These are phyloP conservation scores for Rubus parviflorus DNA, from an alignment of 306 rosid genomes.

Conservation along the genomic window DNA sequence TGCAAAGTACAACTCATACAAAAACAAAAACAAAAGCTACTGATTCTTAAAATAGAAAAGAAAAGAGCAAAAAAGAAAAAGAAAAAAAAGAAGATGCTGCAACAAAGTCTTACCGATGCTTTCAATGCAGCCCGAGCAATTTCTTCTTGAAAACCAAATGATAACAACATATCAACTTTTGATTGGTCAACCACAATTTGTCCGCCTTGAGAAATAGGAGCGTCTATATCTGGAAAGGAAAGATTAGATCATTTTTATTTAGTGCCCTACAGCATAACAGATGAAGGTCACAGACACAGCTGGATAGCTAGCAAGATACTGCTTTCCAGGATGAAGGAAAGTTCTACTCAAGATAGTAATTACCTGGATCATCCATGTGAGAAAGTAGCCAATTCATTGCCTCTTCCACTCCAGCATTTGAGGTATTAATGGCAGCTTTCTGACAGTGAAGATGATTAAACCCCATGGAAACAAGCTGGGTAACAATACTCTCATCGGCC, in stretches of 20 bases:
- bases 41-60: neutral
- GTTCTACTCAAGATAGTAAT: slow-evolving; percentile 6
- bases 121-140: slow-evolving; percentile 73
- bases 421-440: slow-evolving; percentile 89
- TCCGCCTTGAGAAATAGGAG: slow-evolving; percentile 59
- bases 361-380: slow-evolving; percentile 95
- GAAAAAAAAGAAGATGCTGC: neutral
- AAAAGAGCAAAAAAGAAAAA: neutral
- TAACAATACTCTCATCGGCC: slow-evolving; percentile 69
- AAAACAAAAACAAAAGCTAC: neutral
- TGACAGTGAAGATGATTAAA: slow-evolving; percentile 75
- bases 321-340: slow-evolving; percentile 6
- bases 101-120: slow-evolving; percentile 60
- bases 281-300: neutral
- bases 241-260: slow-evolving; percentile 20
- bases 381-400: slow-evolving; percentile 97
- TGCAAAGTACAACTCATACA: too few species aligned
- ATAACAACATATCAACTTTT: slow-evolving; percentile 71
- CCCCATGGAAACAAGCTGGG: slow-evolving; percentile 97
- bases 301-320: slow-evolving; percentile 10
- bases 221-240: slow-evolving; percentile 57
- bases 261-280: slow-evolving; percentile 10
- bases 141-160: slow-evolving; percentile 92
- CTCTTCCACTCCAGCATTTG: slow-evolving; percentile 88
- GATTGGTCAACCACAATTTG: slow-evolving; percentile 65